phyloP scores from a whole-genome alignment of 2,329 filamentous ascomycete genomes.

The Podosphaera aphanis region DNA sequence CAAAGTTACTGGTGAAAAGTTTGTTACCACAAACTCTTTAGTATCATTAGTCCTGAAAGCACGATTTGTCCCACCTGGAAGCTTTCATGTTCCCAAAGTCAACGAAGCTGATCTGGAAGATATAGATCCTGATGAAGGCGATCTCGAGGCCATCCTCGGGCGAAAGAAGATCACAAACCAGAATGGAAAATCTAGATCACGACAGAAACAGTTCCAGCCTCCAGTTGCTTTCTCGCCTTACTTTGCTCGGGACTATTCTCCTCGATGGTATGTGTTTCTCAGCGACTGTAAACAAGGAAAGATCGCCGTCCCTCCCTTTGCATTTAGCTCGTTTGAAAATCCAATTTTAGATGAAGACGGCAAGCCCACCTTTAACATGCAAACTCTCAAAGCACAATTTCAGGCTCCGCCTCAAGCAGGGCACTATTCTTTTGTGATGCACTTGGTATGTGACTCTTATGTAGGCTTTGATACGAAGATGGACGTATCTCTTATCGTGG shows the following conservation, averaged over 20 bases:
- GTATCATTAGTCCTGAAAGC: conserved; percentile 91
- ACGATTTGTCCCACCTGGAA: conserved; percentile 74
- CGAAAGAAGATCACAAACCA: conserved; percentile 45
- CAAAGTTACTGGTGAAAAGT: conserved; percentile 88
- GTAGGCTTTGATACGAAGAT: conserved; percentile 81
- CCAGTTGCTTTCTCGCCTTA: conserved; percentile 81
- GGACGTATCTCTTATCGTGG: conserved; percentile 72
- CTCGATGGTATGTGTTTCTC: conserved; percentile 84
- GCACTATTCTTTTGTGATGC: conserved; percentile 84
- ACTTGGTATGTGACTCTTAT: conserved; percentile 85
- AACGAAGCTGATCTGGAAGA: conserved; percentile 68
- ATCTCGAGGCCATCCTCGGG: conserved; percentile 63
- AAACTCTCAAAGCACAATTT: conserved; percentile 94
- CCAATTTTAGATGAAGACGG: conserved; percentile 59
- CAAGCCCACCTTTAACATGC: conserved; percentile 79
- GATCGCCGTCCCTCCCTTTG: conserved; percentile 88
- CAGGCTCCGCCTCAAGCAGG: conserved; percentile 80
- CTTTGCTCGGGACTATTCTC: conserved; percentile 69
- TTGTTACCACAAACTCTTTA: conserved; percentile 74
- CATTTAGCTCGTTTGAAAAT: conserved; percentile 82
- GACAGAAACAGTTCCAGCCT: conserved; percentile 45
- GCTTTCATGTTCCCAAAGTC: conserved; percentile 47
- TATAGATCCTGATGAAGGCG: conserved; percentile 76
- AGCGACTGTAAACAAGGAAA: conserved; percentile 86
- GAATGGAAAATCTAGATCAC: conserved; percentile 33